These are phyloP conservation scores for Exophiala oligosperma DNA, from an alignment of 2,329 filamentous ascomycete species.

Conservation along the genomic window DNA sequence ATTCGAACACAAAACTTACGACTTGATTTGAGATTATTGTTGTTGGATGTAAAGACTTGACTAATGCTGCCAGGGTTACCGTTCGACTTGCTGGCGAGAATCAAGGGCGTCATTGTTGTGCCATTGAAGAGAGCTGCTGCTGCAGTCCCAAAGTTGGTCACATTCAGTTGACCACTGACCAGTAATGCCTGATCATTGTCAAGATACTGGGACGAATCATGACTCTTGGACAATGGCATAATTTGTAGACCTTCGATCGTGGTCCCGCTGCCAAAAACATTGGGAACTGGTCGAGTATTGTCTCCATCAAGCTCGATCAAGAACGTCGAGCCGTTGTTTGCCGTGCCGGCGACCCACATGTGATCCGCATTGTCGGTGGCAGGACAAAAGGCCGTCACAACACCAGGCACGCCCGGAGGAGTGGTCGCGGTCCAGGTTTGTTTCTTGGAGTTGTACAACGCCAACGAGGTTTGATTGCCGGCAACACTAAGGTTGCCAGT, in stretches of 20 bases:
- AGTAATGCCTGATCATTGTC: constrained; percentile 70
- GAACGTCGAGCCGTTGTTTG: constrained; percentile 68
- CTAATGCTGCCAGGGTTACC: constrained; percentile 72
- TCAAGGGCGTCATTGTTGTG: constrained; percentile 72
- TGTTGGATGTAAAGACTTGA: constrained; percentile 78
- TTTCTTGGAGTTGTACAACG: constrained; percentile 68
- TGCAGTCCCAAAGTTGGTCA: constrained; percentile 74
- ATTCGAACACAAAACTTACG: constrained; percentile 51
- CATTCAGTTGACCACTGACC: constrained; percentile 77
- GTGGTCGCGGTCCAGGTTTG: constrained; percentile 66
- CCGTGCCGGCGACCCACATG: constrained; percentile 79
- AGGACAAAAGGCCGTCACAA: constrained; percentile 72
- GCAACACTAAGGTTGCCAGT: constrained; percentile 74
- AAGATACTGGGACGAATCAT: constrained; percentile 65
- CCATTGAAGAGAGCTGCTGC: constrained; percentile 90
- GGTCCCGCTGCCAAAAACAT: constrained; percentile 64
- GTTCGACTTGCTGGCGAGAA: constrained; percentile 69
- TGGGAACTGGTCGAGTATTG: constrained; percentile 66
- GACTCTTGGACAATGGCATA: constrained; percentile 68
- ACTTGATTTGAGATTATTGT: constrained; percentile 68
- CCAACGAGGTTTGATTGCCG: constrained; percentile 66
- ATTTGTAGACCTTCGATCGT: constrained; percentile 79
- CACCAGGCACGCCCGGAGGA: constrained; percentile 70
- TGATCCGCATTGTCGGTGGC: constrained; percentile 71
- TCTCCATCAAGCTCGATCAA: constrained; percentile 79